Percentiles rank a stretch among this genome's conserved stretches.
Conservation (phyloP, 2,329 filamentous ascomycete genomes). For the Zymoseptoria pseudotritici region DNA sequence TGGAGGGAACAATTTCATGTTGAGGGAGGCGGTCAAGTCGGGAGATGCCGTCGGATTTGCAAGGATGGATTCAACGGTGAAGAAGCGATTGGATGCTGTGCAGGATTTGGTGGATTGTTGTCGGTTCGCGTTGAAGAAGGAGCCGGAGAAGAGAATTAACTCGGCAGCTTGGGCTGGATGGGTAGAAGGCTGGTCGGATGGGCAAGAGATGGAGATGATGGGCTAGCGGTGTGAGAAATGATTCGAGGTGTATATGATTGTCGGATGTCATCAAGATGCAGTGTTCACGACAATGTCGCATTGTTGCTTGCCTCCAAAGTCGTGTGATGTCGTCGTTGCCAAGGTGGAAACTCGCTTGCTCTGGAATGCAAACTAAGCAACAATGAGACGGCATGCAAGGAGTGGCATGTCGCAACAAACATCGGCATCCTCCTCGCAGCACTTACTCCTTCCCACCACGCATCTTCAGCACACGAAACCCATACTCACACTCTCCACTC, state of each 20-base stretch:
- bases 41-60: conserved; percentile 36
- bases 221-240: background rate
- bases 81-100: conserved; percentile 26
- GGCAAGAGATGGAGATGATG: background rate
- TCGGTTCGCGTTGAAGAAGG: conserved; percentile 32
- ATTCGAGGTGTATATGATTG: background rate
- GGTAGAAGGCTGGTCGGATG: conserved; percentile 19
- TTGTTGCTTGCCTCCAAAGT: background rate
- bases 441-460: background rate
- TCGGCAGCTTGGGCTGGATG: conserved; percentile 28
- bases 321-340: background rate
- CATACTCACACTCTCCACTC: background rate
- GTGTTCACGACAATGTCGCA: background rate
- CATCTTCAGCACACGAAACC: background rate
- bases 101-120: conserved; percentile 33
- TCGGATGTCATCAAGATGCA: too few relatives aligned
- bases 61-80: conserved; percentile 29
- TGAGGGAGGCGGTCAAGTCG: conserved; percentile 38
- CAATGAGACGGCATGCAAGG: background rate
- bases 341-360: background rate
- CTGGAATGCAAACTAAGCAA: background rate
- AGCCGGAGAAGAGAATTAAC: conserved; percentile 22
- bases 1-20: conserved; percentile 34
- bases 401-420: background rate
- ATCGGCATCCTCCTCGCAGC: background rate